Conservation (phyloP, 148 eudicot genomes). For the Vaccinium darrowii region DNA sequence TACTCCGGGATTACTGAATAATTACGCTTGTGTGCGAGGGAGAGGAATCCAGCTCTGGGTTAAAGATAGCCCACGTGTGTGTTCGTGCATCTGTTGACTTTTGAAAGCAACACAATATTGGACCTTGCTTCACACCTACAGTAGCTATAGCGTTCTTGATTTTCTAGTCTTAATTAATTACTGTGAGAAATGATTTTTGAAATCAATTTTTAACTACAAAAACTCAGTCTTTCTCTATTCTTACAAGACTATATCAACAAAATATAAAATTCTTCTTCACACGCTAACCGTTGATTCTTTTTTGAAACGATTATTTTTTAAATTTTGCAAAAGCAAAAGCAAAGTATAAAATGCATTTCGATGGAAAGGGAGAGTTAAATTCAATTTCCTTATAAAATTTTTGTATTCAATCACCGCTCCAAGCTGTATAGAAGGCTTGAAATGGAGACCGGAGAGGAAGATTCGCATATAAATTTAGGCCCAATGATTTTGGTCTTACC, state of each 20-base stretch:
- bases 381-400: not conserved
- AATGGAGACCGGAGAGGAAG: too few relatives aligned
- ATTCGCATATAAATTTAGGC: too few relatives aligned
- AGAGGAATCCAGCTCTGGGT: constrained; percentile 27
- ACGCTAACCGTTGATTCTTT: not conserved
- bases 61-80: constrained; percentile 39
- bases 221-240: not conserved
- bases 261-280: not conserved
- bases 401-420: not conserved
- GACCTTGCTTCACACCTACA: constrained; percentile 4
- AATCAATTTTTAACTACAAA: not conserved
- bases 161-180: too few relatives aligned
- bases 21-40: not conserved
- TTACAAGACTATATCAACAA: not conserved
- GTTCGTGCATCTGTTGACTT: constrained; percentile 27
- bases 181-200: not conserved
- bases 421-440: not conserved
- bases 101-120: constrained; percentile 21
- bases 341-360: not conserved
- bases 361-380: not conserved
- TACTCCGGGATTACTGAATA: too few relatives aligned
- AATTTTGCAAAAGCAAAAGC: not conserved
- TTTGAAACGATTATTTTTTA: not conserved
- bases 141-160: not conserved
- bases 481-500: not conserved